Base-by-base conservation (phyloP, 139 green algal genomes). In the Asterochloris erici region DNA sequence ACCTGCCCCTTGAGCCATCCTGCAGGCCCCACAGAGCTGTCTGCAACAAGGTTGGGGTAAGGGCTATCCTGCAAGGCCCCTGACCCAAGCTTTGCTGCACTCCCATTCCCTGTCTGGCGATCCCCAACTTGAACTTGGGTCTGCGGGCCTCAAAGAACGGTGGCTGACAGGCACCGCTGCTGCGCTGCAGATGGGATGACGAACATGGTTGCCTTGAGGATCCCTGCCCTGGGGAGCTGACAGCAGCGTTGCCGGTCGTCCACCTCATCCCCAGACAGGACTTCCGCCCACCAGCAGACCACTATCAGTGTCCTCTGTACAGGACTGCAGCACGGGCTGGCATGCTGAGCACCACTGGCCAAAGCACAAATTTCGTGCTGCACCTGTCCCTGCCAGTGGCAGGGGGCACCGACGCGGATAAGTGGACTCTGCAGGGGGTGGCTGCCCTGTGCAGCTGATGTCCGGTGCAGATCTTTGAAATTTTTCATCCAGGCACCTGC, bases 251-350 rank as follows among this genome's bases (percentile, higher is more conserved):
- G 61, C 94, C 94, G 2, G 83, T 96, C 28, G 86, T 98, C 9
- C 93, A 96, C 79, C 93, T 96, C 81, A 80, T 69, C 68, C 89
- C 90, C 84, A 66, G 70, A 74, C 54, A 83, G 88, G 77, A 85
- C 86, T 68, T 87, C 90, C 24, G 62, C 78, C 0, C 68, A 79
- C 9, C 60, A 69, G 60, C 9, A 80, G 54, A 16, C 10, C 21
- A 90, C 73, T 97, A 96, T 86, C 60, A 89, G 84, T 95, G 91
- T 82, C 94, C 94, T 63, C 82, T 97, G 83, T 97, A 97, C 88
- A 95, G 95, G 86, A 97, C 93, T 19, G 88, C 82, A n/a, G 87
- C 90, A 76, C 87, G 93, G 17, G 90, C 94, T 11, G 94, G 93
- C 28, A 83, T 93, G 64, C 89, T 97, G n/a, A 90, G 82, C 71